Base-by-base conservation (phyloP, 805 yeast species). In the Debaryomyces prosopidis region DNA sequence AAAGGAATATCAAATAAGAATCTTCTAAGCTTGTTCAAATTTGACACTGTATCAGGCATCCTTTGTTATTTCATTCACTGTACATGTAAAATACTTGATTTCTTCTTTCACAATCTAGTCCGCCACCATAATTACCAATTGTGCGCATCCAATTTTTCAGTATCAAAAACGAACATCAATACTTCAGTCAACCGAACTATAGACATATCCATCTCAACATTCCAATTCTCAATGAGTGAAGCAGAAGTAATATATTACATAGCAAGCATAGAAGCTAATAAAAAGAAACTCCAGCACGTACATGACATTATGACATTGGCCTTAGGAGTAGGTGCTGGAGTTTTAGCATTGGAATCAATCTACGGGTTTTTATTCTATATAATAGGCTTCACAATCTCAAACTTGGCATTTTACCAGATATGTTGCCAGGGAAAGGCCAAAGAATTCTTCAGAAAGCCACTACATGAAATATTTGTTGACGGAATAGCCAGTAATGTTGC, bases 301-400 rank as follows among this genome's bases (percentile, higher is more conserved):
- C 73, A 71, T 42, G 75, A 72, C 47, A 57, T 71, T 7, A 57
- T 67, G 53, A 60, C 70, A 28, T 57, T 73, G 31, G 63, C 59
- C 5, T 57, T 70, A 28, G 77, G 77, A 0, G 59, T 68, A 6
- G 75, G 65, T 3, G 66, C 74, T 2, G 77, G 77, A 0, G 57
- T 66, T 11, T 55, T 72, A 44, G 64, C 74, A 2, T 53, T 72
- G 39, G 76, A 70, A 45, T 61, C 75, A 3, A 20, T 49, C 18
- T 39, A 53, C 28, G 77, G 77, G 16, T 65, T 72, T 44, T 49
- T 53, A 14, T 64, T 73, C 50, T 73, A 67, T 47, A 39, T 63
- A 5, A 50, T 55, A 12, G 76, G 76, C 8, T 53, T 65, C 42
- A 51, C 67, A n/a, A 36, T 66, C 8, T 49, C 65, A 19, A 69